Conservation (phyloP, 2,329 filamentous ascomycete genomes). For the Microcyclosporella mali region DNA sequence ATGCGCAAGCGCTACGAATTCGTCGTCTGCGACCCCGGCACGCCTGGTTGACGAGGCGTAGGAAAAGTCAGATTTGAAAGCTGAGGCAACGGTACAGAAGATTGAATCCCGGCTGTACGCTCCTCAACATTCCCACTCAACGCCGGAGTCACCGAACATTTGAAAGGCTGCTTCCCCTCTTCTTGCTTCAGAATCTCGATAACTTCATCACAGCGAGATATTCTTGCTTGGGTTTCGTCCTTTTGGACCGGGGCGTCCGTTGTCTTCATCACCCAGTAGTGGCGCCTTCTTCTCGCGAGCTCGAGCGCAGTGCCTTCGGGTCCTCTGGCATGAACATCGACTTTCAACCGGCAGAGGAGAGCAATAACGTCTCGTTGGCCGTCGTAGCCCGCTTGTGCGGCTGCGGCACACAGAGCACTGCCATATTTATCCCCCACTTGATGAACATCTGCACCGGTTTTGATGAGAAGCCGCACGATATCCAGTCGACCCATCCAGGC, state of each 20-base stretch:
- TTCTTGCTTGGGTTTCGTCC: background rate
- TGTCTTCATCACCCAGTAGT: background rate
- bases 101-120: no score
- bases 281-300: slow-evolving; percentile 2
- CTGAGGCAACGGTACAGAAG: no score
- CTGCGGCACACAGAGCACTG: slow-evolving; percentile 28
- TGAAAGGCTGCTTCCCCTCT: background rate
- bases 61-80: background rate
- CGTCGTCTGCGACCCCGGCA: no score
- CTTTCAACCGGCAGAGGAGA: slow-evolving; percentile 14
- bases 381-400: slow-evolving; percentile 33
- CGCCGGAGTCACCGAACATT: background rate
- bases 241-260: background rate
- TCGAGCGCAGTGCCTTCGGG: slow-evolving; percentile 9
- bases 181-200: slow-evolving; percentile 13
- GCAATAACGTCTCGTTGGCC: slow-evolving; percentile 12
- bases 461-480: slow-evolving; percentile 22
- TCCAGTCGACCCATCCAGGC: slow-evolving; percentile 20
- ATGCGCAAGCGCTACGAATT: no score
- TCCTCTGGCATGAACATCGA: slow-evolving; percentile 22
- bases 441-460: slow-evolving; percentile 22
- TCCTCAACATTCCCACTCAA: background rate
- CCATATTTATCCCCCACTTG: slow-evolving; percentile 17
- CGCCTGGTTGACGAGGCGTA: background rate
- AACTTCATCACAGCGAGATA: slow-evolving; percentile 17